Evolutionary conservation across 2,329 filamentous ascomycete genomes (phyloP).

Genomic region (Nemania sp.): DNA sequence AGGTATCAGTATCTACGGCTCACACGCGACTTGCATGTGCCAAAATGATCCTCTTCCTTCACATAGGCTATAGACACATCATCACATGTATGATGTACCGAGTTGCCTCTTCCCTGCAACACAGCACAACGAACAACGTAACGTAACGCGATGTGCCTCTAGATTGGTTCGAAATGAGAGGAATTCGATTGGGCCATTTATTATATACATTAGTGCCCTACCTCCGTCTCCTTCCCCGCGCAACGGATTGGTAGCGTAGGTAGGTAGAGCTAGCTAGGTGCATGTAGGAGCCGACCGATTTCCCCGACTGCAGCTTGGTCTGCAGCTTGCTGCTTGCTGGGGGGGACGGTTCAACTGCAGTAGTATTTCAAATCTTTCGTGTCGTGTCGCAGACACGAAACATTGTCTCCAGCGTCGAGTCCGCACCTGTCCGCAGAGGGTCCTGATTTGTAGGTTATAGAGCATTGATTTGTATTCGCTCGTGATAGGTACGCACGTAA

Average conservation of each 20-base stretch:
- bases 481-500: background rate
- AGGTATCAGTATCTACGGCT: slow-evolving; percentile 5
- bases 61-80: slow-evolving; percentile 22
- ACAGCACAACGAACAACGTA: slow-evolving; percentile 1
- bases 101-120: slow-evolving; percentile 27
- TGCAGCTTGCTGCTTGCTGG: slow-evolving; percentile 5
- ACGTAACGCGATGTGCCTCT: slow-evolving; percentile 4
- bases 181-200: slow-evolving; percentile 14
- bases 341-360: slow-evolving; percentile 9
- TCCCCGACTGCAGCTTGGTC: slow-evolving; percentile 10
- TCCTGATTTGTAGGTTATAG: background rate
- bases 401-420: slow-evolving; percentile 21
- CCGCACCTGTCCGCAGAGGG: slow-evolving; percentile 33
- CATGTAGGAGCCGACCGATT: slow-evolving; percentile 26
- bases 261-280: background rate
- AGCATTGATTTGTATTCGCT: slow-evolving; percentile 10
- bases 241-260: slow-evolving; percentile 6
- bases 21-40: slow-evolving; percentile 33
- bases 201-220: slow-evolving; percentile 7
- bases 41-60: slow-evolving; percentile 12
- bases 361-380: slow-evolving; percentile 38
- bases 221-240: slow-evolving; percentile 2
- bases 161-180: slow-evolving; percentile 28
- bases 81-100: slow-evolving; percentile 13
- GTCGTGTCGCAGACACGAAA: slow-evolving; percentile 31